These are phyloP conservation scores for Sonneratia alba DNA, from an alignment of 345 rosid species.

Conservation along the genomic window DNA sequence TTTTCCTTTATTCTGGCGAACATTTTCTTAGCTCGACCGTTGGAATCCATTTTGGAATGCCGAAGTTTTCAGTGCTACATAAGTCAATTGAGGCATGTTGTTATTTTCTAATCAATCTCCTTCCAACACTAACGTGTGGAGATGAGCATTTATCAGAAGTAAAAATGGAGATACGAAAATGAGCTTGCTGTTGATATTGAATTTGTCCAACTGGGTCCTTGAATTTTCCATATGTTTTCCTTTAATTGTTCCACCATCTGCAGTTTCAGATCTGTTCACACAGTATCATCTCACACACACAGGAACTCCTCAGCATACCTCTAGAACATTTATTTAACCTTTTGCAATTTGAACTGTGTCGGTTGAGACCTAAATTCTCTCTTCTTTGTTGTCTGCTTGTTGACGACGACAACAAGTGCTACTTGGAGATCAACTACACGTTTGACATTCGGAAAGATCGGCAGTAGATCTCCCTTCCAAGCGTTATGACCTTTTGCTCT, in stretches of 20 bases:
- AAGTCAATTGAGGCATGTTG: neutral
- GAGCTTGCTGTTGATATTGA: neutral
- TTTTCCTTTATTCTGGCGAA: neutral
- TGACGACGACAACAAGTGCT: constrained; percentile 76
- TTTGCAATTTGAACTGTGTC: neutral
- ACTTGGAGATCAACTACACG: constrained; percentile 83
- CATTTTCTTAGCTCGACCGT: neutral
- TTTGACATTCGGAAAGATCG: constrained; percentile 86
- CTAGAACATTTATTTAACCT: neutral
- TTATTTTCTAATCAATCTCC: neutral
- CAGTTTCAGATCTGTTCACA: neutral
- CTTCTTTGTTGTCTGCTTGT: constrained; percentile 38
- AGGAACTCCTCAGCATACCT: neutral
- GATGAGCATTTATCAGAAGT: no score
- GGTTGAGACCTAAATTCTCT: neutral
- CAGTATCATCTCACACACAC: neutral
- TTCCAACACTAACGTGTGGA: no score
- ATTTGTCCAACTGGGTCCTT: neutral
- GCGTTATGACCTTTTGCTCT: neutral
- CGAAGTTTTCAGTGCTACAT: neutral
- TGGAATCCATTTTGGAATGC: neutral
- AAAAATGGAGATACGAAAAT: no score
- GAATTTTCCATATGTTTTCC: neutral
- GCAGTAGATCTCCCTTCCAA: constrained; percentile 16
- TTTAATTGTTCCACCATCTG: neutral